These are phyloP conservation scores for Apiospora kogelbergensis DNA, from an alignment of 2,329 filamentous ascomycete genomes.

Conservation along the genomic window DNA sequence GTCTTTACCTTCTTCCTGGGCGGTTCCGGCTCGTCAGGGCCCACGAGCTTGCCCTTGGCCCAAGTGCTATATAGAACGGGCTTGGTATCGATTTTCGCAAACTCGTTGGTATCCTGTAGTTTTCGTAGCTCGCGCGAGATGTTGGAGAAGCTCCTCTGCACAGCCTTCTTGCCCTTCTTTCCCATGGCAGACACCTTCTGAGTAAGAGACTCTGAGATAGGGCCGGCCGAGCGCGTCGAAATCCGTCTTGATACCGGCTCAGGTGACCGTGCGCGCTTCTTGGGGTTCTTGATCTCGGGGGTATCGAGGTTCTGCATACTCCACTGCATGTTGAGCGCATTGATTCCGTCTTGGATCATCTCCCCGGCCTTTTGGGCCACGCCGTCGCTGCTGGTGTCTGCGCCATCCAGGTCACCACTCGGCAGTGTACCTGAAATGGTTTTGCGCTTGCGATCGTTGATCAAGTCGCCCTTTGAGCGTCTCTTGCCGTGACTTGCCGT, in stretches of 20 bases:
- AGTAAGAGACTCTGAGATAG: constrained; percentile 42
- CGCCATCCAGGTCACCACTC: constrained; percentile 24
- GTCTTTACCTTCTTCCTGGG: constrained; percentile 36
- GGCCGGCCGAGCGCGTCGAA: constrained; percentile 45
- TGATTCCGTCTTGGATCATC: constrained; percentile 38
- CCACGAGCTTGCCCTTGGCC: constrained; percentile 64
- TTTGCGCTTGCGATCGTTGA: constrained; percentile 42
- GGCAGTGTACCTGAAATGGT: constrained; percentile 44
- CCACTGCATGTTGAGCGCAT: constrained; percentile 47
- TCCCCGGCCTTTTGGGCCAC: constrained; percentile 30
- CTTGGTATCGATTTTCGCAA: constrained; percentile 55
- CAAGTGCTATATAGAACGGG: constrained; percentile 60
- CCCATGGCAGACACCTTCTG: constrained; percentile 54
- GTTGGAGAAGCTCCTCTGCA: constrained; percentile 47
- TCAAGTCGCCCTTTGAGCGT: constrained; percentile 51
- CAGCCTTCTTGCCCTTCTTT: constrained; percentile 59
- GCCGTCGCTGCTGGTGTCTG: constrained; percentile 19
- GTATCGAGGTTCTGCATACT: constrained; percentile 38
- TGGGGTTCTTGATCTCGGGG: constrained; percentile 33
- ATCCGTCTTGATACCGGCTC: constrained; percentile 36
- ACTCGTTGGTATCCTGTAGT: constrained; percentile 64
- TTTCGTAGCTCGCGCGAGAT: constrained; percentile 58
- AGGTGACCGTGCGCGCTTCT: constrained; percentile 28
- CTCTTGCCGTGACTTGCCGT: constrained; percentile 60
- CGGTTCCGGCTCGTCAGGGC: constrained; percentile 38